phyloP scores from a whole-genome alignment of 352 stramenopile species.

The Lagenidium sp. region DNA sequence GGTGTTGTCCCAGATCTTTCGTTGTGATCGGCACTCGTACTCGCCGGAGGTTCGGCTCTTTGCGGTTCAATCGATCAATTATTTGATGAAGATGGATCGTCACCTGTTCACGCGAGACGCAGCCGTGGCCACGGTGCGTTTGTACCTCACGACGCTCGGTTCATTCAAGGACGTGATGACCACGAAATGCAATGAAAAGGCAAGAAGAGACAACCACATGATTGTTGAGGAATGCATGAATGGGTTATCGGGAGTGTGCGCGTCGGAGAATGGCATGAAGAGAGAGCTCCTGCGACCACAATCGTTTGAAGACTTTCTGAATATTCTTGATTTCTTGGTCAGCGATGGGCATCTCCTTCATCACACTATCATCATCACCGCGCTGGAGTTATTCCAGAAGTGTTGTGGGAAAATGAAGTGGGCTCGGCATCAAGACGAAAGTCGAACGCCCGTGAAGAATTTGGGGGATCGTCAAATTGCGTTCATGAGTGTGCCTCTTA shows the following conservation, averaged over 20 bases:
- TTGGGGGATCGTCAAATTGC: not conserved
- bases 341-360: constrained; percentile 31
- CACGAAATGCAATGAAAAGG: not conserved
- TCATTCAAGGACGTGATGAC: constrained; percentile 17
- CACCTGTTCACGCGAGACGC: constrained; percentile 41
- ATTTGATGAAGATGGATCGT: constrained; percentile 77
- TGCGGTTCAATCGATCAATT: constrained; percentile 77
- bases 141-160: constrained; percentile 48
- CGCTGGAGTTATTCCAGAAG: constrained; percentile 60
- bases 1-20: constrained; percentile 44
- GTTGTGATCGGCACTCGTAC: constrained; percentile 24
- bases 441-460: constrained; percentile 4
- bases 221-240: constrained; percentile 77
- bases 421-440: constrained; percentile 11
- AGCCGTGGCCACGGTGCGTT: constrained; percentile 28
- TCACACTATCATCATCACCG: constrained; percentile 47
- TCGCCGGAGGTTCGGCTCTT: constrained; percentile 39
- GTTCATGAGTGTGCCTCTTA: constrained; percentile 28
- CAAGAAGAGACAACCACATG: constrained; percentile 36
- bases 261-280: constrained; percentile 37
- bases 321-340: constrained; percentile 37
- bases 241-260: constrained; percentile 59
- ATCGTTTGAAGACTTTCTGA: constrained; percentile 40
- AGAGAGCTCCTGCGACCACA: constrained; percentile 31
- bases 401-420: constrained; percentile 67